phyloP scores from a whole-genome alignment of 805 yeast genomes.

The Spathaspora passalidarum region DNA sequence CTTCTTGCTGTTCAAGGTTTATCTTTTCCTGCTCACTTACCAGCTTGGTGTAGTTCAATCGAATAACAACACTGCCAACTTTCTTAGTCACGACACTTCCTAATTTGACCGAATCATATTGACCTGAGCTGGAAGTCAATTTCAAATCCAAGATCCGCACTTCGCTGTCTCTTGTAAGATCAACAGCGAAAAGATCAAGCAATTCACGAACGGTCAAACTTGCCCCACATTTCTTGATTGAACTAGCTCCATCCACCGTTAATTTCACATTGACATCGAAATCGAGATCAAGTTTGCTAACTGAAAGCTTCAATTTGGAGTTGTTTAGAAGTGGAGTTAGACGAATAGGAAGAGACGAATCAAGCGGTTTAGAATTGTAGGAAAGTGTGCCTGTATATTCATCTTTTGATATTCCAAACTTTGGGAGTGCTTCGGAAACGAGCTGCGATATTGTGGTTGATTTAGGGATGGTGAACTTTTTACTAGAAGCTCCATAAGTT shows the following conservation, averaged over 20 bases:
- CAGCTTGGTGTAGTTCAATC: slow-evolving; percentile 18
- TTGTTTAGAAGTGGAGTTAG: slow-evolving; percentile 32
- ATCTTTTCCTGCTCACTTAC: slow-evolving; percentile 8
- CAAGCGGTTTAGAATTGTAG: slow-evolving; percentile 29
- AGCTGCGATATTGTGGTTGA: slow-evolving; percentile 29
- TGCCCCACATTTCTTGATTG: slow-evolving; percentile 3
- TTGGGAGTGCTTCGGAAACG: slow-evolving; percentile 16
- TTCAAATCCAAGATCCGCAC: slow-evolving; percentile 14
- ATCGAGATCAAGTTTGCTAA: slow-evolving; percentile 9
- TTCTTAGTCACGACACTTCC: slow-evolving; percentile 18
- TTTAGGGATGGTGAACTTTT: slow-evolving; percentile 25
- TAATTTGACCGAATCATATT: slow-evolving; percentile 12
- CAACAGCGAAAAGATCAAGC: slow-evolving; percentile 5
- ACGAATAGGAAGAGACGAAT: slow-evolving; percentile 29
- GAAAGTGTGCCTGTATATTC: slow-evolving; percentile 21
- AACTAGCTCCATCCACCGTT: slow-evolving; percentile 5
- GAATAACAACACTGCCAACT: slow-evolving; percentile 20
- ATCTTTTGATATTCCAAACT: slow-evolving; percentile 21
- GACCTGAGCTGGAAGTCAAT: slow-evolving; percentile 8
- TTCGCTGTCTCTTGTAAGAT: slow-evolving; percentile 5
- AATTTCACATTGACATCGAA: slow-evolving; percentile 18
- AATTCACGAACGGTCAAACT: slow-evolving; percentile 3
- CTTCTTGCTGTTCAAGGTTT: slow-evolving; percentile 20
- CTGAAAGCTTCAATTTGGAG: slow-evolving; percentile 25
- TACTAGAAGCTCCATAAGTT: slow-evolving; percentile 18